These are phyloP conservation scores for Penicillium expansum DNA, from an alignment of 2,329 filamentous ascomycete species.

Conservation along the genomic window DNA sequence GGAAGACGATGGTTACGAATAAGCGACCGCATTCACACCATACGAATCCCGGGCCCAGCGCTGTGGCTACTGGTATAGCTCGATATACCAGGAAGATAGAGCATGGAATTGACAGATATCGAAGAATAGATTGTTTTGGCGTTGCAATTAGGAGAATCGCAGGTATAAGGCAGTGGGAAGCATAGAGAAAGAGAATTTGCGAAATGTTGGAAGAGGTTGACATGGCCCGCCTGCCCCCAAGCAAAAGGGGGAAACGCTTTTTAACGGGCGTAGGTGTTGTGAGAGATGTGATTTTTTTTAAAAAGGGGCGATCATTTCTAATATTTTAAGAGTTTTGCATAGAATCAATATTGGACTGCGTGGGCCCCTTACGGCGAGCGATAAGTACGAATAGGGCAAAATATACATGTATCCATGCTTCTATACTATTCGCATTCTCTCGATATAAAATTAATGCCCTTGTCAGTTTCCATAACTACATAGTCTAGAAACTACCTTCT, in stretches of 20 bases:
- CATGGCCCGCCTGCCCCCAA: neutral
- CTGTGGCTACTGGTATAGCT: slow-evolving; percentile 2
- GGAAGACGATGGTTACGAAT: slow-evolving; percentile 13
- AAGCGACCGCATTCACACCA: slow-evolving; percentile 14
- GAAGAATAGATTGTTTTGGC: slow-evolving; percentile 11
- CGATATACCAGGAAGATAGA: slow-evolving; percentile 7
- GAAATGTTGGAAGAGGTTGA: neutral
- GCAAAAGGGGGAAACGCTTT: neutral
- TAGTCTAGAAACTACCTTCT: no score
- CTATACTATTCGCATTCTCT: neutral
- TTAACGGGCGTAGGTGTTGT: neutral
- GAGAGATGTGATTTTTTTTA: neutral
- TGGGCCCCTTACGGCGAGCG: neutral
- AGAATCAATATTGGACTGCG: neutral
- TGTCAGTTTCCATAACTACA: no score
- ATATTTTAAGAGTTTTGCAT: neutral
- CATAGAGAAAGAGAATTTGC: slow-evolving; percentile 2
- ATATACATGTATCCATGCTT: neutral
- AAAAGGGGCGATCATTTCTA: neutral
- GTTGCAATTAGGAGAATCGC: slow-evolving; percentile 15
- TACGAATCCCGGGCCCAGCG: slow-evolving; percentile 11
- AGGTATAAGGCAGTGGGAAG: slow-evolving; percentile 15
- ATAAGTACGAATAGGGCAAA: neutral
- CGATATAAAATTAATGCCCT: neutral
- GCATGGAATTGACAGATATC: slow-evolving; percentile 17